These are phyloP conservation scores for Ophiosphaerella herpotricha DNA, from an alignment of 2,329 filamentous ascomycete species.

Conservation along the genomic window DNA sequence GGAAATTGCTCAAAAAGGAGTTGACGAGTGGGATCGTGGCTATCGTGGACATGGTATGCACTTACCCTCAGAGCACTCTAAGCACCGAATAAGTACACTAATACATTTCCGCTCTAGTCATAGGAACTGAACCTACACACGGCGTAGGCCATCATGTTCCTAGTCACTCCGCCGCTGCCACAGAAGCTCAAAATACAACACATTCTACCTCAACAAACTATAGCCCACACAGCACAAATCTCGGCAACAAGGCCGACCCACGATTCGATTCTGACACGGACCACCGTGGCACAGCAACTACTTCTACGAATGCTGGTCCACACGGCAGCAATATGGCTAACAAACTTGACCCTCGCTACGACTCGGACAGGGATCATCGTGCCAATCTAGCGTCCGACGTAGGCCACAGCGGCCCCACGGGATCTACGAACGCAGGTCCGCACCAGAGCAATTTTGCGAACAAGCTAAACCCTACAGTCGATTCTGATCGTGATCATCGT, in stretches of 20 bases:
- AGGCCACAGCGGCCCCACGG: constrained; percentile 20
- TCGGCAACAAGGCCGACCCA: constrained; percentile 39
- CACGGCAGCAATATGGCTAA: constrained; percentile 37
- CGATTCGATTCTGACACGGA: constrained; percentile 36
- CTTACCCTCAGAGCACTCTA: neutral
- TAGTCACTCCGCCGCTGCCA: constrained; percentile 28
- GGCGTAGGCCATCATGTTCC: constrained; percentile 19
- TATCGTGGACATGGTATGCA: constrained; percentile 35
- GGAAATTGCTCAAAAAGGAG: constrained; percentile 38
- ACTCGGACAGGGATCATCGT: constrained; percentile 33
- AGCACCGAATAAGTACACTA: neutral
- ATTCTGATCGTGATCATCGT: constrained; percentile 23
- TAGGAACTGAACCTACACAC: constrained; percentile 1
- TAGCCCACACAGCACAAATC: constrained; percentile 38
- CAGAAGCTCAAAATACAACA: constrained; percentile 25
- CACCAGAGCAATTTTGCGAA: constrained; percentile 37
- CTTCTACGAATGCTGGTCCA: constrained; percentile 32
- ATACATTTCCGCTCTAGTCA: neutral
- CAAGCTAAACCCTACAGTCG: constrained; percentile 40
- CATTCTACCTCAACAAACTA: constrained; percentile 33
- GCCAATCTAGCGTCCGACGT: constrained; percentile 31
- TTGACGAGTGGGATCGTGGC: constrained; percentile 41
- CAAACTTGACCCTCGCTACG: constrained; percentile 32
- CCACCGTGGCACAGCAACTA: constrained; percentile 22
- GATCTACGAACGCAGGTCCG: constrained; percentile 32